Evolutionary conservation across 768 basidiomycete species (phyloP).

Genomic region (Pilatotrama ljubarskyi): DNA sequence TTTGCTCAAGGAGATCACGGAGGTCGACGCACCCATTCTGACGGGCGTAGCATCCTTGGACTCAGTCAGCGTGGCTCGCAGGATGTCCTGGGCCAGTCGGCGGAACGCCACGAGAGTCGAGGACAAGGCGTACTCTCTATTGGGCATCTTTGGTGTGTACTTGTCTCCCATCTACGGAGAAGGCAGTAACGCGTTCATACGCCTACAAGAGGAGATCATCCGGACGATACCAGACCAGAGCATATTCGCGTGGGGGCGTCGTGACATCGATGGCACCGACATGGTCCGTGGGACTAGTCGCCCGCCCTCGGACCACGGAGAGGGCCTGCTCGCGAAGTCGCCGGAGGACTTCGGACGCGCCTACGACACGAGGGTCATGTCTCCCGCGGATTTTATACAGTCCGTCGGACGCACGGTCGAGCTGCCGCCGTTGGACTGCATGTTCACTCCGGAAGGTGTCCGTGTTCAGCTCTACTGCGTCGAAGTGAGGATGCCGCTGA

Average conservation of each 20-base stretch:
- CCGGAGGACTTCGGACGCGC: no score
- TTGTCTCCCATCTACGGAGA: slow-evolving; percentile 3
- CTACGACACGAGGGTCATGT: no score
- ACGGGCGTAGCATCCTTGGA: background rate
- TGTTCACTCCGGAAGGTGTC: no score
- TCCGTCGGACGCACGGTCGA: no score
- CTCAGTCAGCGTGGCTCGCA: background rate
- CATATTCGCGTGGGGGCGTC: background rate
- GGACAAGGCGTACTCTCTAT: slow-evolving; percentile 10
- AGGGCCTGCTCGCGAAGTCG: no score
- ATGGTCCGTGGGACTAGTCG: no score
- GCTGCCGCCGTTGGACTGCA: no score
- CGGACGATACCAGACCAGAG: background rate
- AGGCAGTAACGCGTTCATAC: background rate
- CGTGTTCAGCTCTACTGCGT: no score
- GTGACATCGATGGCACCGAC: no score
- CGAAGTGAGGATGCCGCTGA: no score
- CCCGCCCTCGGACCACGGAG: no score
- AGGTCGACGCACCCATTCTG: background rate
- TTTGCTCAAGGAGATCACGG: background rate
- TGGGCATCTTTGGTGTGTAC: slow-evolving; percentile 12
- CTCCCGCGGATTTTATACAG: no score
- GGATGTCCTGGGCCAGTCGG: slow-evolving; percentile 6
- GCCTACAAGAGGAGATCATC: slow-evolving; percentile 8
- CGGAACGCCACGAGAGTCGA: slow-evolving; percentile 3